phyloP scores from a whole-genome alignment of 192 early-diverging fungal species.

The Umbelopsis vinacea region DNA sequence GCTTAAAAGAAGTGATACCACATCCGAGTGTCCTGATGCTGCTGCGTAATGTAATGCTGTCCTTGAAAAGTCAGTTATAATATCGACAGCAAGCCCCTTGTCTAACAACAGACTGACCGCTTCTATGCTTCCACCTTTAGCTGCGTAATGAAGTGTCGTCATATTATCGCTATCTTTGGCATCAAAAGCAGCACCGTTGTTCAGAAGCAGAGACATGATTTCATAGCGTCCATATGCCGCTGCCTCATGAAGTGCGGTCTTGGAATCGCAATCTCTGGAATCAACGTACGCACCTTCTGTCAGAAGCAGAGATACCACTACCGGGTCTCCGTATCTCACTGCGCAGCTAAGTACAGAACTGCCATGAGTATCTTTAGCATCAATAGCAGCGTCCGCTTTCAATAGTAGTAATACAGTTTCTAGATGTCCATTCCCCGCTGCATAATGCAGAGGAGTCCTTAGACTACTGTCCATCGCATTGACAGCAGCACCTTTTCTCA shows the following conservation, averaged over 20 bases:
- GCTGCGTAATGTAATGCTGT: background rate
- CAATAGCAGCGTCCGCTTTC: background rate
- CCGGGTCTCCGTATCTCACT: too few relatives aligned
- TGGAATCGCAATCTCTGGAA: too few relatives aligned
- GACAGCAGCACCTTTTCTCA: background rate
- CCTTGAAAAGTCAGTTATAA: too few relatives aligned
- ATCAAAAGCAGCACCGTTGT: background rate
- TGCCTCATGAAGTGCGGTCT: background rate
- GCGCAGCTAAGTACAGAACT: too few relatives aligned
- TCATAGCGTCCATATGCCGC: background rate
- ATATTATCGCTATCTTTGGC: background rate
- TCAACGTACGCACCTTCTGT: too few relatives aligned
- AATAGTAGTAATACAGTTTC: background rate
- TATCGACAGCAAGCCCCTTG: too few relatives aligned
- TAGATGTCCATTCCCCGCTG: background rate
- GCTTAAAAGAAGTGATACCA: background rate
- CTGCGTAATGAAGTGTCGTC: too few relatives aligned
- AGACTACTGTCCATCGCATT: background rate
- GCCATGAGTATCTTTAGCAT: background rate
- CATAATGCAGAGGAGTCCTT: background rate
- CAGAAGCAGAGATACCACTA: too few relatives aligned
- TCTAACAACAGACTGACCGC: too few relatives aligned
- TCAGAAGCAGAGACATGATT: background rate
- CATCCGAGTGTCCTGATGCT: background rate
- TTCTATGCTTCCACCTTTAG: too few relatives aligned